Evolutionary conservation across 2,329 filamentous ascomycete genomes (phyloP), one percentile per base, ranked within the genome.

Genomic region (Colletotrichum agaves): DNA sequence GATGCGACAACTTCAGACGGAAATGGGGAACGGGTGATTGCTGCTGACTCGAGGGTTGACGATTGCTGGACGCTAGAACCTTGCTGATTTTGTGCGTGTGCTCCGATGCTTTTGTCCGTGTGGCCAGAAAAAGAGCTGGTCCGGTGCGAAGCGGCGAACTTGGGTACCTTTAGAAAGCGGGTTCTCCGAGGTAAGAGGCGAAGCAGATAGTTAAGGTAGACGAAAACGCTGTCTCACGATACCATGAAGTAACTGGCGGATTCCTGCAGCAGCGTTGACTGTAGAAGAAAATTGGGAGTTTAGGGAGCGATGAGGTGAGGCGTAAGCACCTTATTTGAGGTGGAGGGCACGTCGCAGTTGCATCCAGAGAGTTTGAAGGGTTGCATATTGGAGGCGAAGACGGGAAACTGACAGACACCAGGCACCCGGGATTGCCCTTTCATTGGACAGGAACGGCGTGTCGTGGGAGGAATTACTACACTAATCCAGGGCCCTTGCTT

Each of bases 31-130:
- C n/a, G 11, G 58, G 50, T 43, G 43, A 17, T 41, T 19, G 57
- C 41, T 63, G 63, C 61, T 68, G 65, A 68, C 65, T 68, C 65
- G 53, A 65, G 39, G 39, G 8, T 65, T 64, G 37, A 33, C 35
- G 35, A 15, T 35, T 37, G 46, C 19, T 43, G 46, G 61, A 59
- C 47, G 17, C 41, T 39, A 46, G 44, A 67, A 53, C 64, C 60
- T 67, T 67, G 64, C 31, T 44, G 19, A 11, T 44, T 39, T 33
- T 55, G 46, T 53, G 47, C 47, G 41, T 33, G 60, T 58, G 61
- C 55, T 56, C 19, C 52, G 39, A 58, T 49, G 61, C 41, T 60
- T 68, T 33, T 53, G 47, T 35, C 50, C 31, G 43, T 17, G 15
- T 33, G 49, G 47, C 11, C 44, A 59, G 33, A 39, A 12, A 21